A percentile compares a stretch with the other conserved stretches of the same genome.
Conservation (phyloP, 1,139 yeast genomes). For the Blastobotrys proliferans region DNA sequence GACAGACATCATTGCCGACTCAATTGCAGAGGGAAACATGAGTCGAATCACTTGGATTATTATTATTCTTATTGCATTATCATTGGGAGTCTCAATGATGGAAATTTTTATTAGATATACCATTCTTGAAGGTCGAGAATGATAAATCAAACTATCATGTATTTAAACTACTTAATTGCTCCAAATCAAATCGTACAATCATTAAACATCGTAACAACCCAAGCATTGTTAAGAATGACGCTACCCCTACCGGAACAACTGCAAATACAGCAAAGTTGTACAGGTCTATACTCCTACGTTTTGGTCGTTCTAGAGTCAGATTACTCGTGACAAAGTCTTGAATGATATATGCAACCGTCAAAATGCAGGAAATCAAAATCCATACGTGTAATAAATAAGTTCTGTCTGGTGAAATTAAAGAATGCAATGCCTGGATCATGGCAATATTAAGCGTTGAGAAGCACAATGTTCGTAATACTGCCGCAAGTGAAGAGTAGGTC, state of each 20-base stretch:
- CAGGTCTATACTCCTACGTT: slow-evolving; percentile 47
- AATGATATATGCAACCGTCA: slow-evolving; percentile 77
- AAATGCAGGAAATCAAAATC: slow-evolving; percentile 81
- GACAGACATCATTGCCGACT: slow-evolving; percentile 87
- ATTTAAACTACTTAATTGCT: background rate
- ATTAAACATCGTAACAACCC: slow-evolving; percentile 71
- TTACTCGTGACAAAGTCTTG: slow-evolving; percentile 91
- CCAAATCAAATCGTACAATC: slow-evolving; percentile 66
- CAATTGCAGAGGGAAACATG: slow-evolving; percentile 89
- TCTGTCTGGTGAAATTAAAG: slow-evolving; percentile 41
- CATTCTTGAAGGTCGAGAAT: slow-evolving; percentile 37
- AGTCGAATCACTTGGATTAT: slow-evolving; percentile 89
- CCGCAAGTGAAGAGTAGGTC: slow-evolving; percentile 82
- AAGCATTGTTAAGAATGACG: slow-evolving; percentile 89
- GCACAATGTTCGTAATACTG: slow-evolving; percentile 78
- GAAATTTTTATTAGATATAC: slow-evolving; percentile 57
- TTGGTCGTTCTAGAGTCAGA: slow-evolving; percentile 50
- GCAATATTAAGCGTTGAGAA: slow-evolving; percentile 72
- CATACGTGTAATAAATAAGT: slow-evolving; percentile 80
- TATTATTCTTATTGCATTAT: slow-evolving; percentile 73
- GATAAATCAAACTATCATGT: background rate
- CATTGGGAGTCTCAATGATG: slow-evolving; percentile 61
- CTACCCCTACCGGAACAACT: slow-evolving; percentile 93
- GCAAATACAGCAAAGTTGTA: slow-evolving; percentile 92
- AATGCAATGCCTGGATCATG: slow-evolving; percentile 64